A percentile compares a stretch with the other conserved stretches of the same genome.
phyloP scores from a whole-genome alignment of 192 early-diverging fungal species.

The Coemansia sp. region DNA sequence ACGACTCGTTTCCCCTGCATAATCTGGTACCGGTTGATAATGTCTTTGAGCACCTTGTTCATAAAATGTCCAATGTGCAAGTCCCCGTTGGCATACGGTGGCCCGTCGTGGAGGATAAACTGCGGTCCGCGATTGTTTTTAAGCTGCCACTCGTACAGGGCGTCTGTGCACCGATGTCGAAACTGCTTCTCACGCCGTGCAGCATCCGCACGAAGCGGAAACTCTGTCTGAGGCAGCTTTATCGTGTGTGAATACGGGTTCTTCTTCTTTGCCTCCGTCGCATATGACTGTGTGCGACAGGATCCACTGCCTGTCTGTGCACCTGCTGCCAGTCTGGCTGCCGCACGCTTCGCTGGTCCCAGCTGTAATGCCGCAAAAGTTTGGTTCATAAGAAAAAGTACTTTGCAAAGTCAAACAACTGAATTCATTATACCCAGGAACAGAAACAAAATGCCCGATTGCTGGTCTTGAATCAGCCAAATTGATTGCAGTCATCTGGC shows the following conservation, averaged over 20 bases:
- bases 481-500: not conserved
- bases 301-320: not conserved
- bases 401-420: not conserved
- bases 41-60: constrained; percentile 83
- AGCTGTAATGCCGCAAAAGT: constrained; percentile 21
- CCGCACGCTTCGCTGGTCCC: not conserved
- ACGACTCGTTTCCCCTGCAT: constrained; percentile 68
- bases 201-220: constrained; percentile 67
- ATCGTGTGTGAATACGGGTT: constrained; percentile 58
- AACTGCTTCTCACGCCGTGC: constrained; percentile 60
- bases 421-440: not conserved
- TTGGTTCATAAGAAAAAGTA: constrained; percentile 24
- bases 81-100: constrained; percentile 79
- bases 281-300: not conserved
- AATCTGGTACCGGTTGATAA: constrained; percentile 71
- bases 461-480: not conserved
- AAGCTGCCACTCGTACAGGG: constrained; percentile 74
- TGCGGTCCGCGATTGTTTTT: constrained; percentile 63
- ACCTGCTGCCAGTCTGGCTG: not conserved
- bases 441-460: not conserved
- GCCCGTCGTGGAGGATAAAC: constrained; percentile 82
- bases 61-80: constrained; percentile 75
- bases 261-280: constrained; percentile 8
- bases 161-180: constrained; percentile 61
- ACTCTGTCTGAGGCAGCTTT: constrained; percentile 69